A percentile compares a stretch with the other conserved stretches of the same genome.
Conservation (phyloP, 2,329 filamentous ascomycete species). For the Cadophora gregata region DNA sequence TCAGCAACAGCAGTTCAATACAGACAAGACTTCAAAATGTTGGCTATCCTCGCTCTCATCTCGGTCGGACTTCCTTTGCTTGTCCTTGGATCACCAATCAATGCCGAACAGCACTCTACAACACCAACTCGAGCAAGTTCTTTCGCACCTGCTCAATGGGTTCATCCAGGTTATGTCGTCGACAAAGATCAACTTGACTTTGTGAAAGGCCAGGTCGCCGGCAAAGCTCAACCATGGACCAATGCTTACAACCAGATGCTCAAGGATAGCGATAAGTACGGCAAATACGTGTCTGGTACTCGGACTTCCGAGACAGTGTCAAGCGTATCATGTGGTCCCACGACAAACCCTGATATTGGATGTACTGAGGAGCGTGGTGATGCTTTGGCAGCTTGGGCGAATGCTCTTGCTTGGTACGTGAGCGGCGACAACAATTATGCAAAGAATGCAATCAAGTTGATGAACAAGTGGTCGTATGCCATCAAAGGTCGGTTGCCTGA, state of each 20-base stretch:
- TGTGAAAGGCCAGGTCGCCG: conserved; percentile 18
- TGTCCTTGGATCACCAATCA: not conserved
- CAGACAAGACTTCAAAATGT: not conserved
- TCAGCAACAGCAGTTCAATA: too few relatives aligned
- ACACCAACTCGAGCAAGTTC: conserved; percentile 8
- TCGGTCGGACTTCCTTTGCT: not conserved
- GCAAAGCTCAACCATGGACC: conserved; percentile 27
- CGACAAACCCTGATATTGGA: conserved; percentile 39
- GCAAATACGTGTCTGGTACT: conserved; percentile 28
- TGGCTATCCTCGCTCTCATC: not conserved
- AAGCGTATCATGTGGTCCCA: conserved; percentile 41
- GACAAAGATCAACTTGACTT: conserved; percentile 22
- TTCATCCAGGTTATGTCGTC: conserved; percentile 23
- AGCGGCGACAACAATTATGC: conserved; percentile 37
- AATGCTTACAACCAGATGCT: conserved; percentile 32
- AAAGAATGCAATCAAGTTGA: conserved; percentile 39
- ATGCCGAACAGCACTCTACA: not conserved
- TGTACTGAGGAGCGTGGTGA: conserved; percentile 42
- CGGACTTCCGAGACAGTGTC: conserved; percentile 23
- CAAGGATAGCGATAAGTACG: conserved; percentile 27
- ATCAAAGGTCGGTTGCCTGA: conserved; percentile 34
- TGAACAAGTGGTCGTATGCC: conserved; percentile 41
- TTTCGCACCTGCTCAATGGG: conserved; percentile 20
- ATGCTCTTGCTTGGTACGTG: conserved; percentile 40
- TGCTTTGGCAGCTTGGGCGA: conserved; percentile 41